Evolutionary conservation across 108 stramenopile genomes (phyloP).

Genomic region (Discostella pseudostelligera): DNA sequence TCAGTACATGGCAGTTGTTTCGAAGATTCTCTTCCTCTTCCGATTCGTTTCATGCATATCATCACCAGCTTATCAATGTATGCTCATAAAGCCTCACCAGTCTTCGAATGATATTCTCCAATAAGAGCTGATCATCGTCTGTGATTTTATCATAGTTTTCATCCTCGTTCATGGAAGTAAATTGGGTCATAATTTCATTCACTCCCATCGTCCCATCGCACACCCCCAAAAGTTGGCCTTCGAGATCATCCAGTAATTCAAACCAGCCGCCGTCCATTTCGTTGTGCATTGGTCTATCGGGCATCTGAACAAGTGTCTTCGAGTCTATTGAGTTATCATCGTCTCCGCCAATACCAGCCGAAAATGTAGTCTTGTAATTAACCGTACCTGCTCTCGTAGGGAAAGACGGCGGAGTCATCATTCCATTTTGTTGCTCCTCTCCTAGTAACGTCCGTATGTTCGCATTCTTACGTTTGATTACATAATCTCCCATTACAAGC

Average conservation of each 20-base stretch:
- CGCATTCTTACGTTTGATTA: constrained; percentile 70
- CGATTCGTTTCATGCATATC: neutral
- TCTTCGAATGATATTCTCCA: constrained; percentile 69
- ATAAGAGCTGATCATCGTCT: constrained; percentile 53
- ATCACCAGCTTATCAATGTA: constrained; percentile 81
- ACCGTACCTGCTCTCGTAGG: constrained; percentile 66
- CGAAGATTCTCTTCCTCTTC: too few relatives aligned
- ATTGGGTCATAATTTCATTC: constrained; percentile 76
- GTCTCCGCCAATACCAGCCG: constrained; percentile 25
- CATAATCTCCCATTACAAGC: constrained; percentile 83
- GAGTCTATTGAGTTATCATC: constrained; percentile 35
- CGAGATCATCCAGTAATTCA: constrained; percentile 76
- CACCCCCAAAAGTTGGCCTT: constrained; percentile 72
- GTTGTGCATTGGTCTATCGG: constrained; percentile 76
- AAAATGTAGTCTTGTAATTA: constrained; percentile 59
- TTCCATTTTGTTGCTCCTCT: constrained; percentile 50
- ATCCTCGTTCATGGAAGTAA: constrained; percentile 49
- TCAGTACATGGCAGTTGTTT: too few relatives aligned
- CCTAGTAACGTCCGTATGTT: constrained; percentile 68
- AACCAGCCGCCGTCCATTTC: constrained; percentile 69
- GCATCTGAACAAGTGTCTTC: constrained; percentile 74
- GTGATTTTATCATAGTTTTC: constrained; percentile 51
- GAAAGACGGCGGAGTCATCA: constrained; percentile 53
- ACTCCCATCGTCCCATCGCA: constrained; percentile 74
- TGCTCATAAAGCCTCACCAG: constrained; percentile 77